Evolutionary conservation across 352 stramenopile genomes (phyloP), one percentile per base, ranked within the genome.

Genomic region (Saprolegnia parasitica): DNA sequence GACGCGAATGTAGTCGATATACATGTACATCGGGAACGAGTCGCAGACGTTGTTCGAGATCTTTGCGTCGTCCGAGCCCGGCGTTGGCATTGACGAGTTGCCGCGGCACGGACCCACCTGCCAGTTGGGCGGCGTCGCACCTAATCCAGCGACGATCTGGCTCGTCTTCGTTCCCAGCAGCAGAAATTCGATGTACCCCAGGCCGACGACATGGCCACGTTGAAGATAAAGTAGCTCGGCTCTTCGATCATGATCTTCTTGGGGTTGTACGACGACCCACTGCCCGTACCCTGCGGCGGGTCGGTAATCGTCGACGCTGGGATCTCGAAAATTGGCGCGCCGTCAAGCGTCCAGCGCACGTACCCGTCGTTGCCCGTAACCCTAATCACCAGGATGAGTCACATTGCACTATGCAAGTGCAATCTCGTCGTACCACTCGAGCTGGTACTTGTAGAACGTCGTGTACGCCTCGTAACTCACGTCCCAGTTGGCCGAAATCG

Each of bases 191-290:
- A 62, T 23, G 78, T 45, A 18, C 77, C 77, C 81, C 81, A 89
- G 1, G 88, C 96, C 16, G 80, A 95, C 2, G 89, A 96, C 47
- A 98, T 80, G n/a, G 91, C 93, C 9, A 90, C 93, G 72, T 98
- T 98, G 56, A 97, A 81, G 66, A 98, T 97, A 26, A 97, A 67
- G 72, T 97, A 97, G 40, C 84, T 90, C 0, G 90, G 93, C 74
- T 98, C 93, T 66, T 93, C 86, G 18, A 95, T 81, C 75, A 98
- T 97, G 72, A 81, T 91, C 78, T 75, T 92, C 76, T 72, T 74
- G 73, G 68, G 81, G 86, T 37, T 84, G 24, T 4, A 0, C 18
- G n/a, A n/a, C n/a, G 76, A 81, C 35, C 71, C 72, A 0, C 23
- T 46, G 0, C 29, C 10, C 76, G 47, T n/a, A 21, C 57, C 61